Evolutionary conservation across 768 basidiomycete genomes (phyloP).

Genomic region (Rhizopogon sp.): DNA sequence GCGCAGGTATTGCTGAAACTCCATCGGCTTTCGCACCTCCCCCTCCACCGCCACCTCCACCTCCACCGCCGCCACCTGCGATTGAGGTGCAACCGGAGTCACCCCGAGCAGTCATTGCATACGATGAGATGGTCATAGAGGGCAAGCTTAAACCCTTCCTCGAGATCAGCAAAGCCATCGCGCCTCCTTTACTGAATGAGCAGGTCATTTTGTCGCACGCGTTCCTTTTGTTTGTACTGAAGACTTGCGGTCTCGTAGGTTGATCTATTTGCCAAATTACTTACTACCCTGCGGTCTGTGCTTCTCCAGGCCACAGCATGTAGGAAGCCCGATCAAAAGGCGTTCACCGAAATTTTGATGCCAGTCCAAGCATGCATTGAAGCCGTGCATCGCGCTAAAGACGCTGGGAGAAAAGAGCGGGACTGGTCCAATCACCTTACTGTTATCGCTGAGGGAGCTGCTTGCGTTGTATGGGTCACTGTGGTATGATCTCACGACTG

Average conservation of each 20-base stretch:
- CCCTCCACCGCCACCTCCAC: conserved; percentile 26
- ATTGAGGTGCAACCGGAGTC: conserved; percentile 34
- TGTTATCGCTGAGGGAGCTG: conserved; percentile 76
- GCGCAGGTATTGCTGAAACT: conserved; percentile 17
- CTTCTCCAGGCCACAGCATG: conserved; percentile 66
- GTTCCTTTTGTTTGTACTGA: conserved; percentile 3
- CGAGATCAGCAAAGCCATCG: conserved; percentile 65
- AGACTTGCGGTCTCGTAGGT: conserved; percentile 41
- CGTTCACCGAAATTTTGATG: conserved; percentile 51
- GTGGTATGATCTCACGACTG: conserved; percentile 45
- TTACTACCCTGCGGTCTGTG: conserved; percentile 61
- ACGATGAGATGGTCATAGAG: conserved; percentile 67
- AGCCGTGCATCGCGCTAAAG: conserved; percentile 76
- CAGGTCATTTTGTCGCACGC: conserved; percentile 49
- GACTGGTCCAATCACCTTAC: conserved; percentile 82
- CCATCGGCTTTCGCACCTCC: conserved; percentile 25
- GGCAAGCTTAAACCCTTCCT: conserved; percentile 72
- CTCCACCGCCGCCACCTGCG: conserved; percentile 32
- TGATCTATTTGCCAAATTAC: conserved; percentile 59
- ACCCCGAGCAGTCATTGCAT: conserved; percentile 65
- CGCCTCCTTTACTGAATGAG: conserved; percentile 64
- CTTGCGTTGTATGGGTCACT: conserved; percentile 84
- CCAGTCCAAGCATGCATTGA: conserved; percentile 72
- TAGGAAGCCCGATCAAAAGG: conserved; percentile 69
- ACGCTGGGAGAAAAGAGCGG: conserved; percentile 70